phyloP scores from a whole-genome alignment of 306 rosid genomes.

The Lathyrus tuberosus region DNA sequence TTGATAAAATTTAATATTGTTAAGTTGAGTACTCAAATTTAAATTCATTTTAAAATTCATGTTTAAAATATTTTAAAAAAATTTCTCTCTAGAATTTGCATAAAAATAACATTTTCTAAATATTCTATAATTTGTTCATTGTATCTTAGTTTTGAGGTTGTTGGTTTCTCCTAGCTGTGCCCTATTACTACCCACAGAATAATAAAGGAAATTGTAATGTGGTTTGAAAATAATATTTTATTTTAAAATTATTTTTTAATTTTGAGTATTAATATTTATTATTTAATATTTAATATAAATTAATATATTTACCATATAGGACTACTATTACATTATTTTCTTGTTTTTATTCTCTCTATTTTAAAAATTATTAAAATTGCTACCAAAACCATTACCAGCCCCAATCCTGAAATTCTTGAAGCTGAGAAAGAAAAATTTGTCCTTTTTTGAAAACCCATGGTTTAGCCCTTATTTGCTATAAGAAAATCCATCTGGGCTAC shows the following conservation, averaged over 20 bases:
- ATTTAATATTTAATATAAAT: background rate
- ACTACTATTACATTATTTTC: background rate
- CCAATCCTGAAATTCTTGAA: slow-evolving; percentile 41
- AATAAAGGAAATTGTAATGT: too few relatives aligned
- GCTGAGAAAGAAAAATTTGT: slow-evolving; percentile 23
- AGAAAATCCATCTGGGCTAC: slow-evolving; percentile 28
- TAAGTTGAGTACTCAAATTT: too few relatives aligned
- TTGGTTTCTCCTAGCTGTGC: slow-evolving; percentile 46
- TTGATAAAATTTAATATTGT: too few relatives aligned
- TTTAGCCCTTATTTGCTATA: slow-evolving; percentile 38
- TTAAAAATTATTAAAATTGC: slow-evolving; percentile 10
- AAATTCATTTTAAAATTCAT: too few relatives aligned
- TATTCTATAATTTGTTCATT: background rate
- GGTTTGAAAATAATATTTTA: background rate
- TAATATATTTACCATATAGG: background rate
- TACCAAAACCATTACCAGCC: slow-evolving; percentile 3
- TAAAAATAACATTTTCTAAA: slow-evolving; percentile 7
- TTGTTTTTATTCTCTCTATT: slow-evolving; percentile 14
- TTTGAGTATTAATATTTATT: background rate
- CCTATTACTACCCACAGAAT: slow-evolving; percentile 32
- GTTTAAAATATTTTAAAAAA: too few relatives aligned
- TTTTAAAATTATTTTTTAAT: too few relatives aligned
- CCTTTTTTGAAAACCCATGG: slow-evolving; percentile 36
- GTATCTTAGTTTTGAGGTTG: slow-evolving; percentile 43
- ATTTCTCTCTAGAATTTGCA: slow-evolving; percentile 23